Evolutionary conservation across 2,329 filamentous ascomycete genomes (phyloP), one percentile per base, ranked within the genome.

Genomic region (Phaeosphaeriaceae sp.): DNA sequence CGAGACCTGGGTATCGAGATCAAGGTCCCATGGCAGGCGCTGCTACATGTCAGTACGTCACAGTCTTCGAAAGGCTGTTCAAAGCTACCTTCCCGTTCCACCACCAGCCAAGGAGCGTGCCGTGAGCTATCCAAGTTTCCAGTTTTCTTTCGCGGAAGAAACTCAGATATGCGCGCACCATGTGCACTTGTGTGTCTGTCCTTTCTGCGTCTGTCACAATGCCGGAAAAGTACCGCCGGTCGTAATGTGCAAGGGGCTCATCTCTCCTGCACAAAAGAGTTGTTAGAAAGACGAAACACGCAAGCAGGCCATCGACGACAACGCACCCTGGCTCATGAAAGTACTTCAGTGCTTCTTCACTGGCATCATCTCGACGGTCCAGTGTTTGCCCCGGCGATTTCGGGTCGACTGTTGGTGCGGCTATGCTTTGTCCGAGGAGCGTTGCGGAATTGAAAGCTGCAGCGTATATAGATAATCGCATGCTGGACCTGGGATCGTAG

Each of bases 41-140:
- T 87, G 79, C 33, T 15, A 44, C 82, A 24, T 2, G 52, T 76
- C 46, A 77, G 70, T 49, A n/a, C 3, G 21, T 19, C 3, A 5
- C 62, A 25, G 31, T 24, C 17, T 41, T 6, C 2, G 15, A 25
- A 15, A 9, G 4, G 1, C 25, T 27, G 5, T 27, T 7, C 21
- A 42, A n/a, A 48, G 60, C n/a, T 74, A 85, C 84, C 78, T 82
- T 82, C 55, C 82, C 82, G 73, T 92, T 94, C 92, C 92, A 96
- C 90, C 91, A 95, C 92, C 92, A 96, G 13, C 91, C 92, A 21
- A 96, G 81, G 50, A 95, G 79, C 4, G 91, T 93, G 49, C 92
- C 92, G 76, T 96, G 92, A 41, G 92, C 91, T 58, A 96, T 87
- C 92, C 92, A 95, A 0, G 92, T 94, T 78, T 94, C 91, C 61